Evolutionary conservation across 108 stramenopile genomes (phyloP), one percentile per base, ranked within the genome.

Genomic region (Cyclostephanos tholiformis): DNA sequence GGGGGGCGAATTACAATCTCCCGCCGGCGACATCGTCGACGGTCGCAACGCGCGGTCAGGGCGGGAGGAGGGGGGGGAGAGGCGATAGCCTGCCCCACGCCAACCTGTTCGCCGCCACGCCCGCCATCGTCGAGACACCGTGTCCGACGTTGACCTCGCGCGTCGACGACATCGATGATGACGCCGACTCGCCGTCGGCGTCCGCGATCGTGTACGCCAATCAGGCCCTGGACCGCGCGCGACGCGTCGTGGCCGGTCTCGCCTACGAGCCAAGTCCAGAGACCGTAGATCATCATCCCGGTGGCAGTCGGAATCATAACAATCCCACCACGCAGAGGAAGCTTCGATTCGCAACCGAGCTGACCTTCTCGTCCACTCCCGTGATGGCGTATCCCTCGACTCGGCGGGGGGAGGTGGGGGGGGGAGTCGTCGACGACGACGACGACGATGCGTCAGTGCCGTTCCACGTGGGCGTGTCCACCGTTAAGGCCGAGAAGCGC

Each of bases 241-340:
- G 71, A 10, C 66, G 71, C 13, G 65, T 82, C 48, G 81, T 72
- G 29, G 65, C 71, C 0, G 76, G 81, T 36, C 71, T 61, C n/a
- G 62, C 59, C 16, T 82, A 82, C 32, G 76, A 82, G 26, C 72
- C 81, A 1, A 82, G 81, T 43, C 81, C 77, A 5, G 76, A 78
- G 25, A 20, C 75, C 10, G 30, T 49, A 11, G 29, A 59, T 59
- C 52, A 53, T 22, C 68, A 50, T 41, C 39, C 13, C 14, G 25
- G 26, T 25, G 3, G 0, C 16, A 3, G 3, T 14, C 2, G 14
- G 12, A 2, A 14, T 46, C 16, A 14, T 17, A 12, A 14, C 16
- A 14, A 23, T 62, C 36, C 20, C 17, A 14, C 59, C 59, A 60
- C 59, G 38, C 59, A 60, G 35, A 32, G 59, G 14, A 60, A 60